phyloP scores from a whole-genome alignment of 306 rosid genomes.

The Vigna angularis region DNA sequence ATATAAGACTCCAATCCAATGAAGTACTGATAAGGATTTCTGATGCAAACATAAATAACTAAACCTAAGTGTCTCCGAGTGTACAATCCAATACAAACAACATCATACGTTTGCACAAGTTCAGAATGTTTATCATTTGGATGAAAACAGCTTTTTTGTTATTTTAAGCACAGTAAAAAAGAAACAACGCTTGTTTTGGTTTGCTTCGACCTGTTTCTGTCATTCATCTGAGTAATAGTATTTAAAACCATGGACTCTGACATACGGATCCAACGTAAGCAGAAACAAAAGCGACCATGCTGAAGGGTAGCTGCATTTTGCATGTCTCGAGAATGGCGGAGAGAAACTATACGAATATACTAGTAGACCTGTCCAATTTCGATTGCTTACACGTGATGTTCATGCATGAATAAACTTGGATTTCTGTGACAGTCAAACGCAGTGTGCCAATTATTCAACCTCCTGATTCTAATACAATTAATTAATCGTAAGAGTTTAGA shows the following conservation, averaged over 20 bases:
- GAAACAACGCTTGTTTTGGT: neutral
- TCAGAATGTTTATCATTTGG: neutral
- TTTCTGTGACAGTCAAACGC: constrained; percentile 25
- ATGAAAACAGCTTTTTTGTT: constrained; percentile 20
- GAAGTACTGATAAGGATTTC: neutral
- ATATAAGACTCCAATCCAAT: neutral
- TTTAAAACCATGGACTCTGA: neutral
- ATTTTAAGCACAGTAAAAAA: neutral
- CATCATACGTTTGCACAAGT: constrained; percentile 11
- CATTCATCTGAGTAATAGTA: neutral
- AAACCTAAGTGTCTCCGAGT: neutral
- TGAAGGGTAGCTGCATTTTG: constrained; percentile 11
- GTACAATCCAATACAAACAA: neutral
- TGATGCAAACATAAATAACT: neutral
- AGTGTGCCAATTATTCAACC: constrained; percentile 17
- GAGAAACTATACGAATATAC: neutral
- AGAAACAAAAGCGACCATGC: neutral
- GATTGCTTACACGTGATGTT: neutral
- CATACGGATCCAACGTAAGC: neutral
- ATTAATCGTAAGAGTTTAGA: neutral
- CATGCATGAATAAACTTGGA: neutral
- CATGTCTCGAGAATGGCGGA: constrained; percentile 1
- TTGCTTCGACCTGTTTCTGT: constrained; percentile 15
- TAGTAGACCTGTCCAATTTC: neutral
- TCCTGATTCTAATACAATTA: neutral